These are phyloP conservation scores for Hortaea werneckii DNA, from an alignment of 2,329 filamentous ascomycete genomes.

Conservation along the genomic window DNA sequence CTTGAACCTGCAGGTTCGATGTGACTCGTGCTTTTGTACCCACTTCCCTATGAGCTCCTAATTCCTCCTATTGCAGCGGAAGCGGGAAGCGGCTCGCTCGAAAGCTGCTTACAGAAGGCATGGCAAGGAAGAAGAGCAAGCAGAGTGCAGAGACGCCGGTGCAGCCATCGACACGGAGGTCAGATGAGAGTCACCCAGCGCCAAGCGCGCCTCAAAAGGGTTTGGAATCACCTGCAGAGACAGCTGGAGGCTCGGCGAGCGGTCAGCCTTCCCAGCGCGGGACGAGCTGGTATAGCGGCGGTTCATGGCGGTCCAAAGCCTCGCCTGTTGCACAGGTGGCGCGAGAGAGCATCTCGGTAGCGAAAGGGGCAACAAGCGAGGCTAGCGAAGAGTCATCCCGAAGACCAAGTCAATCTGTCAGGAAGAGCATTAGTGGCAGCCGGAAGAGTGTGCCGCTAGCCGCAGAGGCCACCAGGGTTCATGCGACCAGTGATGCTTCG, in stretches of 20 bases:
- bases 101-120: background rate
- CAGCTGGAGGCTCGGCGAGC: background rate
- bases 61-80: too few relatives aligned
- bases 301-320: conserved; percentile 37
- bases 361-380: conserved; percentile 34
- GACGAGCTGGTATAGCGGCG: conserved; percentile 36
- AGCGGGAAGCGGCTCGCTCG: too few relatives aligned
- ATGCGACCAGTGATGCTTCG: conserved; percentile 28
- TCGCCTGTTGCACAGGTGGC: conserved; percentile 37
- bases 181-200: conserved; percentile 1
- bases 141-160: conserved; percentile 9
- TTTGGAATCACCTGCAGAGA: too few relatives aligned
- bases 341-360: conserved; percentile 36
- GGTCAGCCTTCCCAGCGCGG: background rate
- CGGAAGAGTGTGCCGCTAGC: conserved; percentile 36
- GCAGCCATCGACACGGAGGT: conserved; percentile 1
- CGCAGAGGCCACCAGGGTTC: conserved; percentile 37
- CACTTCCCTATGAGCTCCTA: too few relatives aligned
- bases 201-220: background rate
- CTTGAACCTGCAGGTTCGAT: too few relatives aligned
- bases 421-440: conserved; percentile 32
- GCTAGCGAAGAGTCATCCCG: conserved; percentile 17
- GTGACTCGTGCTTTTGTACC: too few relatives aligned
- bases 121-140: conserved; percentile 15
- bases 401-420: conserved; percentile 26